Conservation (phyloP, 345 rosid species). For the Salix exigua region DNA sequence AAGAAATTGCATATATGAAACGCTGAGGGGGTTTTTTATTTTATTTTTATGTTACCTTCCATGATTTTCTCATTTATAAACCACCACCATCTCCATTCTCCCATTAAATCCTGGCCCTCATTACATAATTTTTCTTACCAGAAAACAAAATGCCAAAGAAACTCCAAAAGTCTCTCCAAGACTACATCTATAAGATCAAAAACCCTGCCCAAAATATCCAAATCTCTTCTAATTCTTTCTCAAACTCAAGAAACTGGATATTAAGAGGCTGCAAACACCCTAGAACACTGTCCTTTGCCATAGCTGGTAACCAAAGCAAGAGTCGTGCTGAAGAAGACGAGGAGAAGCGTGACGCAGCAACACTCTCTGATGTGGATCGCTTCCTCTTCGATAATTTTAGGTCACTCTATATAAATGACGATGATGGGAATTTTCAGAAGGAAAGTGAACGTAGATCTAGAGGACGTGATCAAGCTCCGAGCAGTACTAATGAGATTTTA, state of each 20-base stretch:
- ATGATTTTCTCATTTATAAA: neutral
- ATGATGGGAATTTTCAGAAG: neutral
- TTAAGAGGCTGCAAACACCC: constrained; percentile 55
- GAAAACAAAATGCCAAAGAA: constrained; percentile 50
- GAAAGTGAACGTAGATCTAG: constrained; percentile 9
- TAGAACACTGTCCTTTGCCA: constrained; percentile 57
- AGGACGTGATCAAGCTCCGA: neutral
- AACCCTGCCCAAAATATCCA: constrained; percentile 33
- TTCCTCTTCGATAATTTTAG: constrained; percentile 78
- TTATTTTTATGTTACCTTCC: neutral
- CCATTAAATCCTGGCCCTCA: neutral
- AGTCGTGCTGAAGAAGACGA: neutral
- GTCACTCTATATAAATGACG: constrained; percentile 62
- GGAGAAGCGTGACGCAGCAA: constrained; percentile 39
- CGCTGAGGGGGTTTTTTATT: neutral
- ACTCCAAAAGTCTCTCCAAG: constrained; percentile 55
- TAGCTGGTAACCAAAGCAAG: constrained; percentile 10
- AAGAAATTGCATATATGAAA: neutral
- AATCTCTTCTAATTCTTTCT: constrained; percentile 22
- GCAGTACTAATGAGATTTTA: constrained; percentile 2
- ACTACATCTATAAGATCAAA: constrained; percentile 63
- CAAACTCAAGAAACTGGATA: constrained; percentile 44
- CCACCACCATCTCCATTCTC: neutral
- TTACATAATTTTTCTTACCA: neutral
- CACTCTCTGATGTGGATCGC: constrained; percentile 72